Evolutionary conservation across 2,329 filamentous ascomycete species (phyloP), one percentile per base, ranked within the genome.

Genomic region (Pseudocercospora ulei): DNA sequence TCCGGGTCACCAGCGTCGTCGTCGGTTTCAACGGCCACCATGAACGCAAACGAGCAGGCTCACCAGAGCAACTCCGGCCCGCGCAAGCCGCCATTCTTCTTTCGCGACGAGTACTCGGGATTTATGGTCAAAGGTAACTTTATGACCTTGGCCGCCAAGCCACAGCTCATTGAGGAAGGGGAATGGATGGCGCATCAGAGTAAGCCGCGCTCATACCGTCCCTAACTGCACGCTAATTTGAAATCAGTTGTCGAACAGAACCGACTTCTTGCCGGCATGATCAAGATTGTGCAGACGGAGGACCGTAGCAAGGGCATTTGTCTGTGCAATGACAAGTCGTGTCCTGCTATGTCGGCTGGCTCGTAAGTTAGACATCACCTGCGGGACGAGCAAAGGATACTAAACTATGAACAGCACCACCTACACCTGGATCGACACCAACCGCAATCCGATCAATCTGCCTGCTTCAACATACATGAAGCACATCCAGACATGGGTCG

Each of bases 61-160:
- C 50, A 54, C 18, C 57, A 62, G 40, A 56, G 56, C 42, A 55
- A 57, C 47, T 26, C 34, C 9, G 51, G 51, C n/a, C 12, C 38
- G 28, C 34, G 31, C 25, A 49, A 43, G 26, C 35, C 26, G 25
- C 82, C 82, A 9, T 66, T 83, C 45, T 86, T 82, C 76, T 75
- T 86, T 55, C 80, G 82, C 56, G 72, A 80, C 39, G 67, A 76
- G 46, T 81, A 83, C 58, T 79, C 82, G 38, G 82, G 80, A 59
- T 78, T 93, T 56, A 93, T 94, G 50, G 87, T 95, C 56, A 93
- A 88, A 68, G 88, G 88, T 43, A 96, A 95, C 67, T 95, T 96
- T 60, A 85, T 94, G 80, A 95, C 88, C 7, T 66, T 96, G 43
- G 92, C 87, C 55, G 85, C 86, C 34, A 81, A 87, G 58, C 88